Conservation (phyloP, 176 grass and related monocot genomes). For the Raddia distichophylla region DNA sequence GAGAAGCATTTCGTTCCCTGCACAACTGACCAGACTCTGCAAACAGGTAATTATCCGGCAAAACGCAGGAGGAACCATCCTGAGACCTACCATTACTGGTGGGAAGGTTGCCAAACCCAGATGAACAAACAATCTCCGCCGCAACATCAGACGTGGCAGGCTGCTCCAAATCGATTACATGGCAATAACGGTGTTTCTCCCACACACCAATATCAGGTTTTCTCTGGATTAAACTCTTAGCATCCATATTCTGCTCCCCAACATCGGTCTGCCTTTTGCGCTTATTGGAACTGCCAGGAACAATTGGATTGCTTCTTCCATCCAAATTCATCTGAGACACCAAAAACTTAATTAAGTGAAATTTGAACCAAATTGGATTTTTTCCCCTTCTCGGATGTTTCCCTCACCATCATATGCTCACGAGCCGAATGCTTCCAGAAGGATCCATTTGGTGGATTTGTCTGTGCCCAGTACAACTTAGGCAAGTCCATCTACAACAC, state of each 20-base stretch:
- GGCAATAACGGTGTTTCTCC: not conserved
- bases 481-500: constrained; percentile 50
- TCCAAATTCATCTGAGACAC: constrained; percentile 34
- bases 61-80: constrained; percentile 22
- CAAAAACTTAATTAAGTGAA: not conserved
- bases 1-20: not conserved
- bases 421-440: constrained; percentile 26
- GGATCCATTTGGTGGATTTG: constrained; percentile 36
- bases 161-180: constrained; percentile 51
- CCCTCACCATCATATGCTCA: constrained; percentile 31
- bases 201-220: constrained; percentile 18
- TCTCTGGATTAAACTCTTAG: not conserved
- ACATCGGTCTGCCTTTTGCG: not conserved
- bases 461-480: constrained; percentile 51
- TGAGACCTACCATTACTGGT: constrained; percentile 22
- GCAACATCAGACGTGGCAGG: constrained; percentile 26
- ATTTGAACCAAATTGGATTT: not conserved
- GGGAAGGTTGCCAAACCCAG: constrained; percentile 1
- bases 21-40: constrained; percentile 21
- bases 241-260: not conserved
- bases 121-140: constrained; percentile 26
- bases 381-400: not conserved
- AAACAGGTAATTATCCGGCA: constrained; percentile 3
- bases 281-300: not conserved
- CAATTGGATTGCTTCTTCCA: not conserved